Conservation (phyloP, 73 alveolate genomes). For the Tetrahymena borealis region DNA sequence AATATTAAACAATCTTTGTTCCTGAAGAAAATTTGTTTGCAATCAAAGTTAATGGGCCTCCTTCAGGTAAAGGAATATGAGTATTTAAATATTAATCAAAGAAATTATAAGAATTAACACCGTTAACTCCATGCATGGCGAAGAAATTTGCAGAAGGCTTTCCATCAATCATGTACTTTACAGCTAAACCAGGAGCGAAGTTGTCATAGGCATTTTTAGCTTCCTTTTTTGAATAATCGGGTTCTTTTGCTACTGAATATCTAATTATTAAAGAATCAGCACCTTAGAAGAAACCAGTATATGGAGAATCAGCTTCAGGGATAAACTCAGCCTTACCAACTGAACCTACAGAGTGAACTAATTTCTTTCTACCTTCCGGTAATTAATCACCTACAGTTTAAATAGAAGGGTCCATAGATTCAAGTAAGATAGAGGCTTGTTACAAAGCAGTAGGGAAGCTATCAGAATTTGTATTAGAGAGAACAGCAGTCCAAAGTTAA, state of each 20-base stretch:
- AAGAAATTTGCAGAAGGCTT: constrained; percentile 15
- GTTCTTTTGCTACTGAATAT: constrained; percentile 15
- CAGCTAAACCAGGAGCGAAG: constrained; percentile 41
- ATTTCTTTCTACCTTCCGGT: constrained; percentile 27
- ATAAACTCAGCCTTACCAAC: constrained; percentile 25
- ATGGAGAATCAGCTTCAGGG: neutral
- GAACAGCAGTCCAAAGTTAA: neutral
- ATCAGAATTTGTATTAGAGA: neutral
- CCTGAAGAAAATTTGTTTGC: constrained; percentile 27
- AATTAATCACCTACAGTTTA: neutral
- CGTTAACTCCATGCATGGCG: constrained; percentile 7
- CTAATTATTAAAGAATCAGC: constrained; percentile 35
- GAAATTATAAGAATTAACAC: constrained; percentile 31
- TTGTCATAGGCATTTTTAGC: neutral
- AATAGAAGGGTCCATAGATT: constrained; percentile 23
- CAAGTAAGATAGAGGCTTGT: constrained; percentile 17
- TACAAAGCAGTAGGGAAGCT: neutral
- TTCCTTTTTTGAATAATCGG: neutral
- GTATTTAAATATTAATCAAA: constrained; percentile 17
- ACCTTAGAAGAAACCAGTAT: constrained; percentile 42
- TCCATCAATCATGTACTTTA: constrained; percentile 32
- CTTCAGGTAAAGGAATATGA: constrained; percentile 16
- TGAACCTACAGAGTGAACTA: constrained; percentile 38
- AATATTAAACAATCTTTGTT: constrained; percentile 6
- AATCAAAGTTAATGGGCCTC: neutral